Evolutionary conservation across 2,329 filamentous ascomycete species (phyloP), one percentile per base, ranked within the genome.

Genomic region (Botryosphaeria agaves): DNA sequence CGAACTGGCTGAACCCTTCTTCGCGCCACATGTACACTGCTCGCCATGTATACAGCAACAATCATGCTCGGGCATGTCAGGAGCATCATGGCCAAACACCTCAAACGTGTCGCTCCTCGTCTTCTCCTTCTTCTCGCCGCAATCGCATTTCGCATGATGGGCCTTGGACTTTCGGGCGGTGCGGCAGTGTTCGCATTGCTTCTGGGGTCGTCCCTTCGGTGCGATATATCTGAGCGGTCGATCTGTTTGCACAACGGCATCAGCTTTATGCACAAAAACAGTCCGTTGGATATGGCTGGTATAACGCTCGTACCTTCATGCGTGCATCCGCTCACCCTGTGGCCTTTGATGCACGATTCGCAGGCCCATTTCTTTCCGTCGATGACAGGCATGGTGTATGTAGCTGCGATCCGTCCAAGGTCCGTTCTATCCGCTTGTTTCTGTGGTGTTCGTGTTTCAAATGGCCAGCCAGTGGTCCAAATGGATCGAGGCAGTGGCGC

Each of bases 311-410:
- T 72, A 93, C 85, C 84, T 55, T 73, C 71, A 59, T 98, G 89
- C 56, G 87, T 83, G 66, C 89, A 98, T 55, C 89, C 93, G 76
- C 85, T 95, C 53, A 98, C 89, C 53, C 89, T 82, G 64, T 98
- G 89, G 52, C 89, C 89, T 59, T 89, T 80, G 54, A 98, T 84
- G 63, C 89, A 98, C 61, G 85, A 85, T 63, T 92, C 82, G 67
- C 87, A 95, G 59, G 87, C 87, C 65, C 73, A 95, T 66, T 95
- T 95, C 65, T 93, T 83, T 57, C 87, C 87, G 67, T 93, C 76
- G 14, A 28, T 28, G 16, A 28, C 16, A 18, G 26, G 26, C 26
- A 28, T 28, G 16, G 9, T 28, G 9, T 9, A 23, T 23, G 3
- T 9, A 12, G 21, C 12, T 4, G 9, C 21, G 21, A 7, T n/a